phyloP scores from a whole-genome alignment of 2,329 filamentous ascomycete species.

The Tolypocladium tundrense region DNA sequence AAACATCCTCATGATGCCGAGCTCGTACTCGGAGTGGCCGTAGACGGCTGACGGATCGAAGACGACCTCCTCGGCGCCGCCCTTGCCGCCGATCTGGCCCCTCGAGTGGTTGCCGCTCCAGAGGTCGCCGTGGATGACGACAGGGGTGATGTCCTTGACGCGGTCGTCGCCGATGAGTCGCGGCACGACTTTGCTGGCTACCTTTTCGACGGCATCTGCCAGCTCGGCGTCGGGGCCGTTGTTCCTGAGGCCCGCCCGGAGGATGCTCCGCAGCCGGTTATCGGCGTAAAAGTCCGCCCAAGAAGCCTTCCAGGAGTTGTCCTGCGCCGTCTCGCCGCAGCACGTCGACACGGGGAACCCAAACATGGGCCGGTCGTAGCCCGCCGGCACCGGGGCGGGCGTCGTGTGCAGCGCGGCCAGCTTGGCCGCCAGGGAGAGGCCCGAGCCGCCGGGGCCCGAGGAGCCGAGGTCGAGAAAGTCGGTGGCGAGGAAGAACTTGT shows the following conservation, averaged over 20 bases:
- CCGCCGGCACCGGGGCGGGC: constrained; percentile 54
- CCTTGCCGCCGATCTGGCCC: constrained; percentile 49
- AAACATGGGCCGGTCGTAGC: constrained; percentile 53
- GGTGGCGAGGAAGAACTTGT: constrained; percentile 52
- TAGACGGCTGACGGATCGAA: constrained; percentile 78
- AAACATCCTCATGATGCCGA: constrained; percentile 96
- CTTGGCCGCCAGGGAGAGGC: constrained; percentile 58
- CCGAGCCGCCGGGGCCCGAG: constrained; percentile 30
- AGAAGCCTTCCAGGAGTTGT: constrained; percentile 60
- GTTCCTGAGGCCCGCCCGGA: constrained; percentile 42
- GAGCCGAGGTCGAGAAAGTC: constrained; percentile 65
- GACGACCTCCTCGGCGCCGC: constrained; percentile 59
- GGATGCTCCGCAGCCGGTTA: constrained; percentile 58
- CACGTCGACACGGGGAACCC: constrained; percentile 81
- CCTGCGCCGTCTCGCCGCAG: constrained; percentile 75
- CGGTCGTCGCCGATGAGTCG: constrained; percentile 60
- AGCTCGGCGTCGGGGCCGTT: constrained; percentile 59
- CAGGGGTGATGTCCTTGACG: constrained; percentile 58
- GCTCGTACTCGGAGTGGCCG: constrained; percentile 79
- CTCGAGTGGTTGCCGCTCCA: constrained; percentile 77
- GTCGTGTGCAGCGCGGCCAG: constrained; percentile 71
- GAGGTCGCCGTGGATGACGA: constrained; percentile 83
- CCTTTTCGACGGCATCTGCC: constrained; percentile 51
- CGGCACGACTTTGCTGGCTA: constrained; percentile 58
- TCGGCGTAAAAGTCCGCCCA: constrained; percentile 86